Evolutionary conservation across 1,284 basidiomycete species (phyloP).

Genomic region (Schizophyllum amplum): DNA sequence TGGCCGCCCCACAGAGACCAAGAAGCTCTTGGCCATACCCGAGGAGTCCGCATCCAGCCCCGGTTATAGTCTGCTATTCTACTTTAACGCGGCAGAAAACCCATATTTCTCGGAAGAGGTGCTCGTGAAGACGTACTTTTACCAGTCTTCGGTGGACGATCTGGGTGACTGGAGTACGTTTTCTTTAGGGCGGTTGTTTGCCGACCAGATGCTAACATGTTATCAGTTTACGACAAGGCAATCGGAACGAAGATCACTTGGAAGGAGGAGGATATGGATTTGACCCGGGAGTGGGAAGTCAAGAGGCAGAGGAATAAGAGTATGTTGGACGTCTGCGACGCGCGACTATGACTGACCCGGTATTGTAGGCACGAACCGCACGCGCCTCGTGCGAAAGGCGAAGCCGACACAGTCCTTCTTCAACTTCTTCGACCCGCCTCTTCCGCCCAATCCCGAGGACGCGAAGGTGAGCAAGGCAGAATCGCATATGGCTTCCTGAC

Average conservation of each 20-base stretch:
- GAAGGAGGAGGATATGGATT: slow-evolving; percentile 92
- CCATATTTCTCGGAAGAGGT: slow-evolving; percentile 83
- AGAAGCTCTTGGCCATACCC: background rate
- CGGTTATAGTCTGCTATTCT: slow-evolving; percentile 79
- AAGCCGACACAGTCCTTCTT: slow-evolving; percentile 91
- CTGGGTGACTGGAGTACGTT: slow-evolving; percentile 72
- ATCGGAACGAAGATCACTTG: slow-evolving; percentile 89
- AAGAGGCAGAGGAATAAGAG: slow-evolving; percentile 99
- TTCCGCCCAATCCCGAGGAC: slow-evolving; percentile 48
- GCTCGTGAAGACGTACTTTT: slow-evolving; percentile 92
- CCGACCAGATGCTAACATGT: background rate
- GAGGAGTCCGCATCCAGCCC: background rate
- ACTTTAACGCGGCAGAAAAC: slow-evolving; percentile 63
- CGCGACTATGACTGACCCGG: background rate
- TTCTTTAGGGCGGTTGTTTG: background rate
- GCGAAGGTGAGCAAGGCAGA: slow-evolving; percentile 30
- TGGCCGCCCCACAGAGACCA: background rate
- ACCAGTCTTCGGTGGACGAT: slow-evolving; percentile 92
- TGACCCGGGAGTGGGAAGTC: slow-evolving; percentile 96
- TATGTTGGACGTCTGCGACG: slow-evolving; percentile 23
- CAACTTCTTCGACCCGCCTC: slow-evolving; percentile 91
- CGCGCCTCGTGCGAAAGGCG: slow-evolving; percentile 85
- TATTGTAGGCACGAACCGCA: slow-evolving; percentile 83
- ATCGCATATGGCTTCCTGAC: background rate
- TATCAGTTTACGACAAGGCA: slow-evolving; percentile 84